Evolutionary conservation across 495 filamentous ascomycete species (phyloP).

Genomic region (Daldinia decipiens): DNA sequence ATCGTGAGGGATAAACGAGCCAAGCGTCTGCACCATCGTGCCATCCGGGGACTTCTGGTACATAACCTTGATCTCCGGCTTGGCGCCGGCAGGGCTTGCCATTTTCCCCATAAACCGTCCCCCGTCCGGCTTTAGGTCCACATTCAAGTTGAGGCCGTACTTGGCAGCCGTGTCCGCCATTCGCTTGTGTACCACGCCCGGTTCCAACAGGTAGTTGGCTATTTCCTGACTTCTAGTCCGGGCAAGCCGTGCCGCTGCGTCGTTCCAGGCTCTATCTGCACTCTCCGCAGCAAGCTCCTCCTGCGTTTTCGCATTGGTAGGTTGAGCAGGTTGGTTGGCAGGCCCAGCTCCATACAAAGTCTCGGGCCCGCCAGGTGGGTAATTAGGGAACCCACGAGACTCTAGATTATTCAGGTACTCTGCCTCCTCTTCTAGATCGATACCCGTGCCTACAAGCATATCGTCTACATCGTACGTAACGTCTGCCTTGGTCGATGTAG

Average conservation of each 20-base stretch:
- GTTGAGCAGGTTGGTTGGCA: conserved; percentile 64
- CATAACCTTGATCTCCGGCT: conserved; percentile 44
- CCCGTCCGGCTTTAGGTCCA: conserved; percentile 54
- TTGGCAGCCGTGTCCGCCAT: conserved; percentile 71
- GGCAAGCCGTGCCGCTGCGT: conserved; percentile 56
- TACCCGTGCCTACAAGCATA: conserved; percentile 78
- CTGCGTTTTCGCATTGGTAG: conserved; percentile 58
- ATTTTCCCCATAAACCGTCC: conserved; percentile 56
- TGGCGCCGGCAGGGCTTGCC: conserved; percentile 52
- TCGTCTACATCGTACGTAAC: conserved; percentile 75
- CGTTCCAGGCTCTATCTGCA: conserved; percentile 59
- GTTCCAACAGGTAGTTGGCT: conserved; percentile 53
- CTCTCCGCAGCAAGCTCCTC: conserved; percentile 61
- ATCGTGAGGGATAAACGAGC: conserved; percentile 72
- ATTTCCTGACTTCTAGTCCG: conserved; percentile 59
- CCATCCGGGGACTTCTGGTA: conserved; percentile 60
- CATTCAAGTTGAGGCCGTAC: conserved; percentile 63
- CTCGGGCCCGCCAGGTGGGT: conserved; percentile 56
- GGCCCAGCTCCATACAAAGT: conserved; percentile 69
- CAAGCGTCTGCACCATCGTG: conserved; percentile 65
- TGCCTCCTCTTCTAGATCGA: conserved; percentile 86
- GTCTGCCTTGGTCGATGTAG: conserved; percentile 70
- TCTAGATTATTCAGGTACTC: conserved; percentile 69
- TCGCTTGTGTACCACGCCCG: conserved; percentile 56
- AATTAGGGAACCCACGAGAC: conserved; percentile 58